Conservation (phyloP, 2,329 filamentous ascomycete species). For the Calonectria henricotiae region DNA sequence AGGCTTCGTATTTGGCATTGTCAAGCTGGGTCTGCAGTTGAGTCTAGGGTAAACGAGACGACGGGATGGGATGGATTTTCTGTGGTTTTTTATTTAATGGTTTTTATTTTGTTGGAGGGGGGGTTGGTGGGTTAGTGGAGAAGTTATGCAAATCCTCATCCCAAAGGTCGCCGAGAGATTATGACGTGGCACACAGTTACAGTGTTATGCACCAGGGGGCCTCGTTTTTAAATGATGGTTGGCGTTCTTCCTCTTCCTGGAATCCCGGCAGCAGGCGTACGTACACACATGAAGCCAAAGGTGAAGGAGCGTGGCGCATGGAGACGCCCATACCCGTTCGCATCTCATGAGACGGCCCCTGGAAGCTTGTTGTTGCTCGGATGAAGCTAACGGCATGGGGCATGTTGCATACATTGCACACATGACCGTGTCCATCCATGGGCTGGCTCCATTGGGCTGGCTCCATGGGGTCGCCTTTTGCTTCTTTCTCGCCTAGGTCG, state of each 20-base stretch:
- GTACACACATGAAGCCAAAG: neutral
- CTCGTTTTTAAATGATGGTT: neutral
- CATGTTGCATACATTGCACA: neutral
- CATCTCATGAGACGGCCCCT: neutral
- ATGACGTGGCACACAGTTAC: neutral
- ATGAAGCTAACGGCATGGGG: slow-evolving; percentile 1
- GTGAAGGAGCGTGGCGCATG: neutral
- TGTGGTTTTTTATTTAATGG: too few relatives aligned
- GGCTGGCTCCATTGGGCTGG: too few relatives aligned
- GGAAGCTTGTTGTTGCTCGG: slow-evolving; percentile 5
- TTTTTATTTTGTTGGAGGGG: neutral
- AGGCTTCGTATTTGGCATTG: neutral
- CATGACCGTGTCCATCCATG: neutral
- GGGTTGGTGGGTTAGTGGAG: neutral
- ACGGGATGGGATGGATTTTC: neutral
- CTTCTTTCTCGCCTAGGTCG: neutral
- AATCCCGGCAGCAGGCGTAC: too few relatives aligned
- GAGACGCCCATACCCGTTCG: too few relatives aligned
- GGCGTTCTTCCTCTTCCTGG: slow-evolving; percentile 1
- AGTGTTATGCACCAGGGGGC: neutral
- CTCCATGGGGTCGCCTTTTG: too few relatives aligned
- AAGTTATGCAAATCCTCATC: neutral
- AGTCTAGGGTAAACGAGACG: neutral
- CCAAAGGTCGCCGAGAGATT: too few relatives aligned
- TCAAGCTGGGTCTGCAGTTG: neutral